Evolutionary conservation across 179 eudicot species (phyloP), one percentile per base, ranked within the genome.

Genomic region (Beta macrorhiza): DNA sequence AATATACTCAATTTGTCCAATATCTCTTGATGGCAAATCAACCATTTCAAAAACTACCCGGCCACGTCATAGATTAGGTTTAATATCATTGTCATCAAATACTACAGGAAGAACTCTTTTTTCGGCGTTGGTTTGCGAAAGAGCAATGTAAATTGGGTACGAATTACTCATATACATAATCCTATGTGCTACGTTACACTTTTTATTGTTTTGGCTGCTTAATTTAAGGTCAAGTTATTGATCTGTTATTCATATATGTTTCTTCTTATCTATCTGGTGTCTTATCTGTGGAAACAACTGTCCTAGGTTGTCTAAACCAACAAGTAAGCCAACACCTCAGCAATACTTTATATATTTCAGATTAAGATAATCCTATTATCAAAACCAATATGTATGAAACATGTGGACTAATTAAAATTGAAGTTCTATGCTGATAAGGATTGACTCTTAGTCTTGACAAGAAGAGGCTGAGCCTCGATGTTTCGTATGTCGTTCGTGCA

Each of bases 231-330:
- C 65, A 75, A 75, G 78, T 37, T 57, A 75, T 44, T 5, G 16
- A 65, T 52, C 15, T 19, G 13, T 22, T 22, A 5, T 51, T 1
- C 20, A 1, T 19, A 19, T 7, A 5, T 42, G 19, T 67, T 51
- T 51, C 42, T 2, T 42, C 65, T 57, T 74, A 56, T 55, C 59
- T 74, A 56, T 55, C 59, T 57, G 16, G 47, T 74, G 67, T 74
- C 58, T 74, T 55, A 37, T 49, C 20, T 7, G 65, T 75, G 15
- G 52, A 75, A 53, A 57, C 78, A 75, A 57, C 78, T 75, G 78
- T 75, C 78, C 49, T 32, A 57, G 14, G 67, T 75, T 75, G 78
- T 57, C 57, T 37, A 75, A 42, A 15, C 4, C 32, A 53, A 74
- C 49, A 37, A 75, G 67, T 17, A 57, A 75, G 25, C 42, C 15